Conservation (phyloP, 306 rosid genomes). For the Lathyrus oleraceus region DNA sequence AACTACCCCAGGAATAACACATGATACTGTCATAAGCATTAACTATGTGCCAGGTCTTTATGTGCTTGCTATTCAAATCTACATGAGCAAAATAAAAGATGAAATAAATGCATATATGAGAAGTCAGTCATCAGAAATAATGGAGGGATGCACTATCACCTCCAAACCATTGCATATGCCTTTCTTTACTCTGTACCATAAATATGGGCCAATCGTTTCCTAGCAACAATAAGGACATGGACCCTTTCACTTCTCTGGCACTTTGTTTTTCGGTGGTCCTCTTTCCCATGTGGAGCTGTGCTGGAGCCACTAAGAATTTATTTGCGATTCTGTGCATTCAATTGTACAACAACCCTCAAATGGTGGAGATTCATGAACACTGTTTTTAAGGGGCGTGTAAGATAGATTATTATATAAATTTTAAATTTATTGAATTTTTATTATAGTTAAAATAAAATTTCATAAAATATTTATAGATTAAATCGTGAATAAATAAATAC, state of each 20-base stretch:
- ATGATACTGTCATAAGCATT: slow-evolving; percentile 37
- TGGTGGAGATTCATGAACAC: no score
- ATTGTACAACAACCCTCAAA: neutral
- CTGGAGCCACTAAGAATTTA: neutral
- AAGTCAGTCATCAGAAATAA: neutral
- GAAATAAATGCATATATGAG: slow-evolving; percentile 19
- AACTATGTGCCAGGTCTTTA: slow-evolving; percentile 11
- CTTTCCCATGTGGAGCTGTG: neutral
- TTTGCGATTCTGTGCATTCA: neutral
- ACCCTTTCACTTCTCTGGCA: slow-evolving; percentile 33
- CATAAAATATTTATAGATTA: no score
- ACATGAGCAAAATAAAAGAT: neutral
- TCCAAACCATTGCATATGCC: slow-evolving; percentile 1
- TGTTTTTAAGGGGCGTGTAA: no score
- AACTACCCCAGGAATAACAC: slow-evolving; percentile 25
- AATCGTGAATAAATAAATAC: no score
- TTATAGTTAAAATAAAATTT: no score
- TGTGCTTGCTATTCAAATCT: slow-evolving; percentile 16
- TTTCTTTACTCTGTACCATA: slow-evolving; percentile 10
- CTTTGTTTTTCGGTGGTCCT: slow-evolving; percentile 26
- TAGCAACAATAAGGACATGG: slow-evolving; percentile 26
- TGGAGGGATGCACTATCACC: neutral
- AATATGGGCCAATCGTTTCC: slow-evolving; percentile 34
- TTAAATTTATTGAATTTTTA: no score
- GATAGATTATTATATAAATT: no score